Base-by-base conservation (phyloP, 148 eudicot genomes). In the Fallopia convolvulus region DNA sequence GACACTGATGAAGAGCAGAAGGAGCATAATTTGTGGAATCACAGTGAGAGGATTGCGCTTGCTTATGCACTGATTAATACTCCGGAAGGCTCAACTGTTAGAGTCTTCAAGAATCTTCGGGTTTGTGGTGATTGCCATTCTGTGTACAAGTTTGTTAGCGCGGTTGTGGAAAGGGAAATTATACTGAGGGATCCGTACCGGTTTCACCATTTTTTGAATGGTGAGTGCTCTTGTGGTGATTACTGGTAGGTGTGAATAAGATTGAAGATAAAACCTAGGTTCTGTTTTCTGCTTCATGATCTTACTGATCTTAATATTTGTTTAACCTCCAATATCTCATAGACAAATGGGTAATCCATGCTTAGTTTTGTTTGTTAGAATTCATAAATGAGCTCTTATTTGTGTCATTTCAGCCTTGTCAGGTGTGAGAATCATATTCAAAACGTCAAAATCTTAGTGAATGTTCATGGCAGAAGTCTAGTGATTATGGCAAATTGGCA, bases 1-100 rank as follows among this genome's bases (percentile, higher is more conserved):
- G 97, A 92, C 79, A 86, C 88, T 0, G 93, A 92, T 74, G 93
- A 92, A 81, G 97, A 92, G 78, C 93, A 90, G 74, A 92, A 88
- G 79, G 93, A 90, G 75, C 86, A 87, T 53, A 83, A 74, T 68
- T 77, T 92, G 53, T 90, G 93, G 90, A 85, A 75, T 78, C 97
- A 90, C 78, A 90, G 93, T 40, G 92, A 92, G 84, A 87, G 93
- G 75, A 82, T 92, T 74, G 97, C 90, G 3, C 86, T 92, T 61
- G 97, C 90, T 39, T 90, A 84, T 76, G 87, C 89, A 33, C 77
- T 92, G 77, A 86, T 92, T 50, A 87, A 74, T 74, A 81, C 88
- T 10, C 83, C 82, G n/a, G 79, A 82, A 74, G 83, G 88, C 72
- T 84, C 82, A 30, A 66, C 79, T 50, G 85, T 92, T 20, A 83